Conservation (phyloP, 2,329 filamentous ascomycete genomes). For the Beauveria brongniartii region DNA sequence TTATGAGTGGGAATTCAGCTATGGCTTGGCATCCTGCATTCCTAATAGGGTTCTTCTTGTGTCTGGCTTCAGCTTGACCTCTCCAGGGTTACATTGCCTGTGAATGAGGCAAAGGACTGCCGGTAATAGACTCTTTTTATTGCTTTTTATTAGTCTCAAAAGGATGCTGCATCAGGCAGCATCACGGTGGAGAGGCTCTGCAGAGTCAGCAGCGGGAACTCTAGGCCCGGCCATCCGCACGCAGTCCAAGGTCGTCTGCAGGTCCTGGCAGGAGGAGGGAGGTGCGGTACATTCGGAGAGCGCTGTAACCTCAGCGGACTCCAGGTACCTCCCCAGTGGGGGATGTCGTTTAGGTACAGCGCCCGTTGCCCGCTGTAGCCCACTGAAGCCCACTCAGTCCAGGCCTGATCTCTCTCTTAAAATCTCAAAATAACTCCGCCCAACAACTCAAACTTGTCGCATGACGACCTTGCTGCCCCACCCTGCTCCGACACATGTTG, state of each 20-base stretch:
- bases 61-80: neutral
- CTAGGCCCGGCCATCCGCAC: neutral
- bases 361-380: neutral
- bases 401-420: neutral
- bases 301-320: neutral
- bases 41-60: neutral
- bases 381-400: neutral
- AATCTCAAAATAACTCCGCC: neutral
- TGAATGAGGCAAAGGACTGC: neutral
- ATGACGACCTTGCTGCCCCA: slow-evolving; percentile 10
- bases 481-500: neutral
- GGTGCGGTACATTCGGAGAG: neutral
- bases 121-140: neutral
- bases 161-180: neutral
- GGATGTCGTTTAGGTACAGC: neutral
- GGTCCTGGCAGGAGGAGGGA: neutral
- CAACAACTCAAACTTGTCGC: slow-evolving; percentile 1
- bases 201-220: neutral
- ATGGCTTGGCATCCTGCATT: neutral
- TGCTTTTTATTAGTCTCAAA: too few relatives aligned
- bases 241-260: neutral
- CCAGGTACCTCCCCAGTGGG: neutral
- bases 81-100: neutral
- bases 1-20: neutral
- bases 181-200: neutral